Evolutionary conservation across 768 basidiomycete genomes (phyloP).

Genomic region (Mycena vulgaris): DNA sequence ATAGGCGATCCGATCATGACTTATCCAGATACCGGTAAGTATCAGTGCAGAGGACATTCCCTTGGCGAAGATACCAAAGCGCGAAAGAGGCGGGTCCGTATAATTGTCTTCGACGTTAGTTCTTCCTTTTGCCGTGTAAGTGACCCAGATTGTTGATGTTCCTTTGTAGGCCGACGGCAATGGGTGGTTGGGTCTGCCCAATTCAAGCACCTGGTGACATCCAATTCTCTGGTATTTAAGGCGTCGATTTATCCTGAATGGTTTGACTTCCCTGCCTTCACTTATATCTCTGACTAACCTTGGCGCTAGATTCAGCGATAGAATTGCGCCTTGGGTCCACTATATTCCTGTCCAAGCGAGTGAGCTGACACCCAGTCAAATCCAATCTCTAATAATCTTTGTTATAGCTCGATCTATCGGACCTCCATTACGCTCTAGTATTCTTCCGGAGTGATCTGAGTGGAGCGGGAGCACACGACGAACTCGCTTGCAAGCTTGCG

Average conservation of each 20-base stretch:
- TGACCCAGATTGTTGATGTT: too few species aligned
- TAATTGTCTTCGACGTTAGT: conserved; percentile 71
- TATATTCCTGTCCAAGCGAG: conserved; percentile 83
- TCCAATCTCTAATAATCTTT: too few species aligned
- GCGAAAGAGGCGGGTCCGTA: conserved; percentile 68
- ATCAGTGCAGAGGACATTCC: conserved; percentile 63
- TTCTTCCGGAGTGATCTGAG: conserved; percentile 81
- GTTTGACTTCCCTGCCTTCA: conserved; percentile 49
- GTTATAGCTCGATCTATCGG: conserved; percentile 75
- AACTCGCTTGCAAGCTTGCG: conserved; percentile 68
- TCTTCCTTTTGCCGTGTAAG: neutral
- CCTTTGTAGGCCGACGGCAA: conserved; percentile 73
- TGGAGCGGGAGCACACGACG: conserved; percentile 74
- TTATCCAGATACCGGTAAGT: conserved; percentile 57
- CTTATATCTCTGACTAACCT: neutral
- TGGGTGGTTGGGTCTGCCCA: conserved; percentile 79
- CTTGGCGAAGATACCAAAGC: conserved; percentile 63
- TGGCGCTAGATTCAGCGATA: conserved; percentile 68
- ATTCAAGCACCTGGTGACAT: conserved; percentile 75
- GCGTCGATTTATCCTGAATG: conserved; percentile 84
- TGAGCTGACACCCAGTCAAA: too few species aligned
- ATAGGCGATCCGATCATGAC: conserved; percentile 62
- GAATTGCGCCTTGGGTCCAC: conserved; percentile 79
- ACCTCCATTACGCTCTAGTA: conserved; percentile 77
- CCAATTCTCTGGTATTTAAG: conserved; percentile 77